A percentile compares a stretch with the other conserved stretches of the same genome.
These are phyloP conservation scores for Anisodus tanguticus DNA, from an alignment of 257 asterid genomes.

Conservation along the genomic window DNA sequence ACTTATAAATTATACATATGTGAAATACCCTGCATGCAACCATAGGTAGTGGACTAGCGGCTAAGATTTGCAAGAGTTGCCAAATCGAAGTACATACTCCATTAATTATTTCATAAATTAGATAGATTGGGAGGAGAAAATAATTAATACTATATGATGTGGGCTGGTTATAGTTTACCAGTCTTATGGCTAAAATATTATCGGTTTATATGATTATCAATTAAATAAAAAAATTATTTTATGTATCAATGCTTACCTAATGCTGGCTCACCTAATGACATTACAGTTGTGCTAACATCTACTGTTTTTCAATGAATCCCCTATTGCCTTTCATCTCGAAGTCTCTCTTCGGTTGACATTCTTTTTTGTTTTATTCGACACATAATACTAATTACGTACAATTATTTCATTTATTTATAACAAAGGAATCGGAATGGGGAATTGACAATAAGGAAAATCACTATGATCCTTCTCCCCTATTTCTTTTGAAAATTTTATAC, in stretches of 20 bases:
- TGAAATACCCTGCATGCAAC: conserved; percentile 19
- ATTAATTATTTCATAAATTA: background rate
- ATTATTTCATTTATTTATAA: background rate
- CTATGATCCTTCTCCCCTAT: background rate
- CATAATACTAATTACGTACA: conserved; percentile 3
- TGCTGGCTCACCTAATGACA: conserved; percentile 57
- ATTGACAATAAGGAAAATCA: background rate
- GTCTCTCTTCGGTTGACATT: background rate
- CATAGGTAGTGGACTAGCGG: conserved; percentile 19
- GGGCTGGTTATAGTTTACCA: conserved; percentile 22
- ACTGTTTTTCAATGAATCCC: background rate
- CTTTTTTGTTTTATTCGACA: background rate
- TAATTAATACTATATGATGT: background rate
- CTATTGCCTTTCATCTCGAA: background rate
- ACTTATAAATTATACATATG: background rate
- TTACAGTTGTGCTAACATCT: conserved; percentile 37
- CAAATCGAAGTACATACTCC: background rate
- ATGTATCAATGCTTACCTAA: no score
- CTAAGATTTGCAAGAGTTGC: background rate
- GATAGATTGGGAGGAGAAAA: background rate
- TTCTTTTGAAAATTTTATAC: background rate
- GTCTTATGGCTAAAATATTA: no score
- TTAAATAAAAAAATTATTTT: no score
- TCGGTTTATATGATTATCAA: no score
- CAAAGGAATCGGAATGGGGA: background rate